Evolutionary conservation across 2,329 filamentous ascomycete species (phyloP), one percentile per base, ranked within the genome.

Genomic region (Ampelomyces quisqualis): DNA sequence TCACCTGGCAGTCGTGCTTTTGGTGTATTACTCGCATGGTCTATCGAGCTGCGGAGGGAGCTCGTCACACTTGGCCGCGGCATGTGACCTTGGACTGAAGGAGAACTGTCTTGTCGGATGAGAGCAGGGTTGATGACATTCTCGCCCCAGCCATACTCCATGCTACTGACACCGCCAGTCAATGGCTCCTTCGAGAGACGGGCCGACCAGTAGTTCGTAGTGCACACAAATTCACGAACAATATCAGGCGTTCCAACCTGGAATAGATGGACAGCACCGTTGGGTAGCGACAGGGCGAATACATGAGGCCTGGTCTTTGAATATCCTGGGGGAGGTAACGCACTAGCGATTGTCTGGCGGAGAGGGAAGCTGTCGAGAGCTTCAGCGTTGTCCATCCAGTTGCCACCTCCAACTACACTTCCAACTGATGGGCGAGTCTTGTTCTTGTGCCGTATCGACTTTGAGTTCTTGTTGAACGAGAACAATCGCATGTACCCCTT

Each of bases 381-480:
- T 51, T 95, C 90, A 4, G 93, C 93, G 62, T 95, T 97, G 55
- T 96, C 90, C 67, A 91, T 91, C 93, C 93, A 98, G 67, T 98
- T 97, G 17, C 93, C 93, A 46, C 93, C 93, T 52, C 93, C 93
- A 2, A 97, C 93, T 5, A 86, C 78, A 19, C 84, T 80, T 9
- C 81, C 82, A 7, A 78, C 77, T 15, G 74, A 72, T 24, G 70
- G 65, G 36, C 77, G 74, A 60, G 68, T 74, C 49, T 80, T 82
- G 48, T 71, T 76, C 67, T 88, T 90, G 54, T 82, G 78, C 22
- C 84, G 78, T 55, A 83, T 73, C 1, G 86, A 88, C 65, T 93
- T 93, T 49, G 74, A 73, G 29, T 82, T 84, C n/a, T 82, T 78
- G 32, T 83, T 85, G 71, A 98, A 98, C 0, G 90, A 94, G 71